These are phyloP conservation scores for Schwanniomyces yamadae DNA, from an alignment of 805 yeast species.

Conservation along the genomic window DNA sequence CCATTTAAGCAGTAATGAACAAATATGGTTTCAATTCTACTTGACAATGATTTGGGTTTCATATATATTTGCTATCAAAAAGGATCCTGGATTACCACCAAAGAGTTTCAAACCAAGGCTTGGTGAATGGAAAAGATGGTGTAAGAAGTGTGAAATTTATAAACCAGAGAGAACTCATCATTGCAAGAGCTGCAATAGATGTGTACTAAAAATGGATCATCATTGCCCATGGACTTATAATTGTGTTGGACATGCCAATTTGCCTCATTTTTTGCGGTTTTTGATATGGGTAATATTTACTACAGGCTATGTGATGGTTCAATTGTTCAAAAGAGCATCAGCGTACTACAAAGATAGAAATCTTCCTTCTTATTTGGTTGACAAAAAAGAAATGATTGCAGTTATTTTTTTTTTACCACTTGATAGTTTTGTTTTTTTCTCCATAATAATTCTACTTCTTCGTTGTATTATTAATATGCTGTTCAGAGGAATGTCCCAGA, in stretches of 20 bases:
- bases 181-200: conserved; percentile 70
- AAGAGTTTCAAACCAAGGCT: conserved; percentile 38
- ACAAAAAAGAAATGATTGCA: conserved; percentile 51
- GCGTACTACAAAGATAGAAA: conserved; percentile 48
- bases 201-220: conserved; percentile 91
- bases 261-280: conserved; percentile 80
- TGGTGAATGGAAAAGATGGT: conserved; percentile 64
- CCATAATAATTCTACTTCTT: conserved; percentile 57
- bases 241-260: conserved; percentile 79
- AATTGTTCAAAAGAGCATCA: conserved; percentile 39
- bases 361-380: conserved; percentile 56
- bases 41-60: conserved; percentile 68
- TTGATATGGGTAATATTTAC: conserved; percentile 61
- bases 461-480: conserved; percentile 59
- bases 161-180: conserved; percentile 89
- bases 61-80: conserved; percentile 65
- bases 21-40: conserved; percentile 46
- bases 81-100: conserved; percentile 71
- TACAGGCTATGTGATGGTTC: conserved; percentile 45
- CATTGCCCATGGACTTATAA: conserved; percentile 93
- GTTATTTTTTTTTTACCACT: conserved; percentile 56
- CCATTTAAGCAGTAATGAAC: conserved; percentile 38
- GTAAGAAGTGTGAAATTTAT: conserved; percentile 65
- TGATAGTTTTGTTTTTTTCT: conserved; percentile 56
- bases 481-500: conserved; percentile 75